A percentile compares a stretch with the other conserved stretches of the same genome.
Evolutionary conservation across 106 monocot species (phyloP).

Genomic region (Dioscorea alata): DNA sequence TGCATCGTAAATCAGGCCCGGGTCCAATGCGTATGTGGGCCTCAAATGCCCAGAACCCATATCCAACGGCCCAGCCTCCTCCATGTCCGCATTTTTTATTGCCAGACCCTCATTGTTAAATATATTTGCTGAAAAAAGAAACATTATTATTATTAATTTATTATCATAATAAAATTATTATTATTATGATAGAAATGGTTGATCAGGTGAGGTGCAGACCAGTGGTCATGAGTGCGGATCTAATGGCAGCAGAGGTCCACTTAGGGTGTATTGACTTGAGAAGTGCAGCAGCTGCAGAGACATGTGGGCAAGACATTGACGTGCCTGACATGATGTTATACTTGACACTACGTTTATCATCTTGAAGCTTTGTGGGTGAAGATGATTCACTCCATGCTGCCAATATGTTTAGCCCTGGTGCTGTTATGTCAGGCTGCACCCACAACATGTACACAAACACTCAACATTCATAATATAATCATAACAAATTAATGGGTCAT

Average conservation of each 20-base stretch:
- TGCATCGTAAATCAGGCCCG: constrained; percentile 79
- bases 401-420: constrained; percentile 77
- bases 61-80: constrained; percentile 51
- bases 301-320: constrained; percentile 93
- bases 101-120: constrained; percentile 28
- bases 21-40: constrained; percentile 47
- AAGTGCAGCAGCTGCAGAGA: constrained; percentile 44
- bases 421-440: constrained; percentile 71
- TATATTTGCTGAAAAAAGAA: constrained; percentile 28
- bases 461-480: background rate
- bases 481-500: background rate
- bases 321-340: constrained; percentile 84
- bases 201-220: constrained; percentile 37
- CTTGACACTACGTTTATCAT: constrained; percentile 44
- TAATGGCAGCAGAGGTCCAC: constrained; percentile 76
- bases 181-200: background rate
- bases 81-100: constrained; percentile 28
- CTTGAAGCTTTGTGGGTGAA: constrained; percentile 60
- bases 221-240: constrained; percentile 85
- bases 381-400: constrained; percentile 76
- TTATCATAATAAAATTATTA: background rate
- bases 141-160: background rate
- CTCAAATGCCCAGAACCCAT: constrained; percentile 63
- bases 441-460: background rate
- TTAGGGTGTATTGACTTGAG: constrained; percentile 45